A percentile compares a stretch with the other conserved stretches of the same genome.
These are phyloP conservation scores for Gomphus sp. DNA, from an alignment of 1,284 basidiomycete species.

Conservation along the genomic window DNA sequence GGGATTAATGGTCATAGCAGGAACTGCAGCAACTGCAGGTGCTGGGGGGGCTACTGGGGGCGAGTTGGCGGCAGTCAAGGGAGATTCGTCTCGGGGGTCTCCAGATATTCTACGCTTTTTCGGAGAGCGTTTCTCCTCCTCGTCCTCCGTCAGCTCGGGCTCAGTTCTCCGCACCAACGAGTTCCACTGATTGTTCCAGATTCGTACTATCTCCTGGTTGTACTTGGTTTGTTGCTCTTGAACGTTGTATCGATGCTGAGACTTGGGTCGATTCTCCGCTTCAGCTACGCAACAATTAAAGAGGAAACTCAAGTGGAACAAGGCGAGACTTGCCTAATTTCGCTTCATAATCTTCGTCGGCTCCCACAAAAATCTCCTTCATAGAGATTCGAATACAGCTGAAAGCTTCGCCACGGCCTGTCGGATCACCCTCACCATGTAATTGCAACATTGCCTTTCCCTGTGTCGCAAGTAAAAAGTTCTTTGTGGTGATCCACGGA, in stretches of 20 bases:
- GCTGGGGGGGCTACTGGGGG: not conserved
- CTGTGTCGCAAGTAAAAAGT: conserved; percentile 93
- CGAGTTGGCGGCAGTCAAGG: not conserved
- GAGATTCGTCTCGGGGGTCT: conserved; percentile 2
- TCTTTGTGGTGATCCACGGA: conserved; percentile 98
- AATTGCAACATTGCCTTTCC: conserved; percentile 96
- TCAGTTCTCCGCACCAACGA: conserved; percentile 80
- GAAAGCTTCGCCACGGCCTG: conserved; percentile 93
- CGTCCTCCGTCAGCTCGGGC: conserved; percentile 72
- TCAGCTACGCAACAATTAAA: conserved; percentile 46
- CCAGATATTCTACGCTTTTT: not conserved
- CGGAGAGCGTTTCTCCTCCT: conserved; percentile 37
- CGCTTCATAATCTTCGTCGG: conserved; percentile 90
- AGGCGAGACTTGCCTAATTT: conserved; percentile 57
- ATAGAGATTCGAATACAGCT: conserved; percentile 96
- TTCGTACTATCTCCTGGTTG: conserved; percentile 94
- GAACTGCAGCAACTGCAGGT: not conserved
- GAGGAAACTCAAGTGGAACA: not conserved
- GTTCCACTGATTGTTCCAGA: conserved; percentile 90
- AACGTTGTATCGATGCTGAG: conserved; percentile 88
- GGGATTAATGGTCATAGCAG: not conserved
- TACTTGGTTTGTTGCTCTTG: conserved; percentile 96
- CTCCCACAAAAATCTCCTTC: conserved; percentile 98
- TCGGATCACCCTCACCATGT: conserved; percentile 95
- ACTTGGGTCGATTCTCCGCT: conserved; percentile 82